phyloP scores from a whole-genome alignment of 306 rosid species.

The Rosa chinensis region DNA sequence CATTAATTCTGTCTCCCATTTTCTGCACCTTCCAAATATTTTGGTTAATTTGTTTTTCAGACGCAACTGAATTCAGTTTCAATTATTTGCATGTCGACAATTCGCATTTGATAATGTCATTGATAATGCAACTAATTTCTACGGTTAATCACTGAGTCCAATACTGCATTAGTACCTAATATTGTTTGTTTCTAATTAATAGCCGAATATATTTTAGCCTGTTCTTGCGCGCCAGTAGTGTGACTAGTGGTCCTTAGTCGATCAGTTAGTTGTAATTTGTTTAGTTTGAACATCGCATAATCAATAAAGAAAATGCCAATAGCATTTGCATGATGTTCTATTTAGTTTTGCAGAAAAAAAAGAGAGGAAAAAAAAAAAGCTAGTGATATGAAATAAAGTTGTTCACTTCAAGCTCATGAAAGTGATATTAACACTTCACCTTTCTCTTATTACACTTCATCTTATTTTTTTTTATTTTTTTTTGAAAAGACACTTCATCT shows the following conservation, averaged over 20 bases:
- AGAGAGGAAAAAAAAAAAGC: not conserved
- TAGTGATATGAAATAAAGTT: not conserved
- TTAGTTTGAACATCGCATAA: not conserved
- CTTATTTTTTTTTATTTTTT: no score
- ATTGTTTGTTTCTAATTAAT: not conserved
- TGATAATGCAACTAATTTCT: not conserved
- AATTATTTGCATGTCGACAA: constrained; percentile 5
- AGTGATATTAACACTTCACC: not conserved
- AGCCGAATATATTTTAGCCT: not conserved
- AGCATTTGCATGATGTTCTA: not conserved
- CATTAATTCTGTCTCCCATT: not conserved
- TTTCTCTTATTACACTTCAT: not conserved
- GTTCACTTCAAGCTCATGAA: not conserved
- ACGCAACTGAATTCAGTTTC: not conserved
- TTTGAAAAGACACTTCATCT: no score
- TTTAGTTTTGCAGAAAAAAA: not conserved
- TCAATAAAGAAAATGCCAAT: not conserved
- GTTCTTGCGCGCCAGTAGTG: not conserved
- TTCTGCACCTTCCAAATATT: not conserved
- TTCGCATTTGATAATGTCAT: not conserved
- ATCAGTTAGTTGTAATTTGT: not conserved
- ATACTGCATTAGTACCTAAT: not conserved
- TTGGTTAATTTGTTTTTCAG: not conserved
- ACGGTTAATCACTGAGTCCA: not conserved
- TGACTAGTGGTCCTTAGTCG: not conserved